These are phyloP conservation scores for Lunasporangiospora selenospora DNA, from an alignment of 192 early-diverging fungal species.

Conservation along the genomic window DNA sequence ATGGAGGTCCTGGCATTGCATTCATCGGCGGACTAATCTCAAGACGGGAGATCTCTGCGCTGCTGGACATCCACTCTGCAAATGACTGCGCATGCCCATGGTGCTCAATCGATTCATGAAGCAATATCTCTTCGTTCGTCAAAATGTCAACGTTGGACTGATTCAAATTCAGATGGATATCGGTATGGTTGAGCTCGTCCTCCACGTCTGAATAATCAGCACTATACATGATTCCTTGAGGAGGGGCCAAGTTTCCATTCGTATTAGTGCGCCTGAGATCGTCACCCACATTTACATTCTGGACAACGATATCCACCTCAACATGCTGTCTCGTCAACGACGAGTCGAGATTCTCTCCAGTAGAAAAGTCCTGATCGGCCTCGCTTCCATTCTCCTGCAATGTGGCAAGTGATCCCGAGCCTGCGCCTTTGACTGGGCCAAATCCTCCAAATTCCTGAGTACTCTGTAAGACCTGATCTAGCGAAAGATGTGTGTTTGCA, in stretches of 20 bases:
- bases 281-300: slow-evolving; percentile 24
- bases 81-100: slow-evolving; percentile 40
- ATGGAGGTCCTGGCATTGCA: not conserved
- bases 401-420: too few relatives aligned
- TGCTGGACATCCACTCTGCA: slow-evolving; percentile 50
- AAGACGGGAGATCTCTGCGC: slow-evolving; percentile 42
- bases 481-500: slow-evolving; percentile 7
- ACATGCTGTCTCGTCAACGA: too few relatives aligned
- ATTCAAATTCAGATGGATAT: slow-evolving; percentile 17
- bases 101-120: slow-evolving; percentile 28
- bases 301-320: slow-evolving; percentile 39
- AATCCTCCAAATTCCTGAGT: too few relatives aligned
- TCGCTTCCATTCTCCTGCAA: too few relatives aligned
- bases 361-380: too few relatives aligned
- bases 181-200: not conserved
- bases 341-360: too few relatives aligned
- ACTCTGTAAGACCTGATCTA: slow-evolving; percentile 24
- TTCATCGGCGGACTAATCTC: slow-evolving; percentile 29
- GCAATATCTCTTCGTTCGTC: slow-evolving; percentile 25
- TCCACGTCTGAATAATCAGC: slow-evolving; percentile 11
- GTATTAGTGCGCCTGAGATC: not conserved
- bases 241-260: too few relatives aligned
- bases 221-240: too few relatives aligned
- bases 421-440: too few relatives aligned
- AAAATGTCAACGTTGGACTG: slow-evolving; percentile 13